A percentile compares a stretch with the other conserved stretches of the same genome.
These are phyloP conservation scores for Termitomyces sp. DNA, from an alignment of 768 basidiomycete genomes.

Conservation along the genomic window DNA sequence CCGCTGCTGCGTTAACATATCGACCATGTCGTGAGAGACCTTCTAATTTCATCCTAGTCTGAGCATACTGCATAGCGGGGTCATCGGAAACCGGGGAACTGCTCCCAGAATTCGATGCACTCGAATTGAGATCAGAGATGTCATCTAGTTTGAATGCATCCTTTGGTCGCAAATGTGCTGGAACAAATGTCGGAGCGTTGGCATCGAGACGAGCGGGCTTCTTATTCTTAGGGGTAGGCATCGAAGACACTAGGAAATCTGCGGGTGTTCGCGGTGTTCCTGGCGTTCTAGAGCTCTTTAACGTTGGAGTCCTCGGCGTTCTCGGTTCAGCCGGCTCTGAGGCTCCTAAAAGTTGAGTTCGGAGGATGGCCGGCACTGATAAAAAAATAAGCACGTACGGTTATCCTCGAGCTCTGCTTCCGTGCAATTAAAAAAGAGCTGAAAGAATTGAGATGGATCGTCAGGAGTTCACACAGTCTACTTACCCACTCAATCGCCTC, in stretches of 20 bases:
- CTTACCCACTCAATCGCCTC: conserved; percentile 90
- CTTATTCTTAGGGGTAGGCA: conserved; percentile 13
- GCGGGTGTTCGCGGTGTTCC: conserved; percentile 32
- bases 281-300: conserved; percentile 18
- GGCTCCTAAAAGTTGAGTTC: not conserved
- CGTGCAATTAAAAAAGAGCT: conserved; percentile 67
- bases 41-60: conserved; percentile 54
- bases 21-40: conserved; percentile 33
- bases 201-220: conserved; percentile 31
- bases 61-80: conserved; percentile 60
- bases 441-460: conserved; percentile 1
- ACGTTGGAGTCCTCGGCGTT: conserved; percentile 10
- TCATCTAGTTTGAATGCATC: conserved; percentile 9
- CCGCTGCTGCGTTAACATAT: conserved; percentile 19
- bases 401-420: conserved; percentile 52
- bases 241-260: conserved; percentile 25
- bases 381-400: conserved; percentile 23
- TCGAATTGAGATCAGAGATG: conserved; percentile 14
- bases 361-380: not conserved
- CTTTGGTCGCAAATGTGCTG: conserved; percentile 18
- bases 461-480: not conserved
- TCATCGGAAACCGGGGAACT: conserved; percentile 43
- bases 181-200: conserved; percentile 36
- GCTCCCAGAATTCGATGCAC: conserved; percentile 24
- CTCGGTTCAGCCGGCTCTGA: conserved; percentile 13